A percentile compares a stretch with the other conserved stretches of the same genome.
These are phyloP conservation scores for Colletotrichum neosansevieriae DNA, from an alignment of 2,329 filamentous ascomycete species.

Conservation along the genomic window DNA sequence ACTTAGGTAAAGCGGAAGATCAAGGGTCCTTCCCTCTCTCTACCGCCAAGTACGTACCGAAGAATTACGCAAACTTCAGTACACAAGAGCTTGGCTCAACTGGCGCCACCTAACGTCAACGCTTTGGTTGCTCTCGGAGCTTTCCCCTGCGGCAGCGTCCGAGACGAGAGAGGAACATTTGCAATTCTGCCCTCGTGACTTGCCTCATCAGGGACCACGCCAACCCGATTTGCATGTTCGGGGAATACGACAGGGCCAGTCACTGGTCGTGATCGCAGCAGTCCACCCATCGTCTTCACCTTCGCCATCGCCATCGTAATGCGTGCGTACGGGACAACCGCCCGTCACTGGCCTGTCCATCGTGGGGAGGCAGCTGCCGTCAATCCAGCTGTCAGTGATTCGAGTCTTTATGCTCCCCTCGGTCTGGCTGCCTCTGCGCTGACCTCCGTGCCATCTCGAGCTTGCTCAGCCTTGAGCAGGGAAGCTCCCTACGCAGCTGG, in stretches of 20 bases:
- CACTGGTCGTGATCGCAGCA: too few species aligned
- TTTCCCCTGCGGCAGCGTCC: conserved; percentile 17
- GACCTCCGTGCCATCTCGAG: background rate
- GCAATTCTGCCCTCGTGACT: conserved; percentile 7
- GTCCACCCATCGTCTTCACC: too few species aligned
- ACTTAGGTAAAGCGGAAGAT: too few species aligned
- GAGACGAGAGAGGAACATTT: conserved; percentile 18
- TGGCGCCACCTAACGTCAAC: conserved; percentile 1
- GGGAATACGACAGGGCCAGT: background rate
- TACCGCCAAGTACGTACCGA: too few species aligned
- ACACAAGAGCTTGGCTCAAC: conserved; percentile 18
- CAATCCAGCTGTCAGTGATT: conserved; percentile 13
- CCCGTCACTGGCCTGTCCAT: background rate
- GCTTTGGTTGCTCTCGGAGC: conserved; percentile 11
- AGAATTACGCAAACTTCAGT: too few species aligned
- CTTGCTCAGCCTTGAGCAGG: background rate
- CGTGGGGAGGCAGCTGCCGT: background rate
- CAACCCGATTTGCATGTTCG: conserved; percentile 15
- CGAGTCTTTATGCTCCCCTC: background rate
- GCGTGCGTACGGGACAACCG: background rate
- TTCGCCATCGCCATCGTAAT: background rate
- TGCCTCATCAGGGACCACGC: conserved; percentile 6
- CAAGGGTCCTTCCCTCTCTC: too few species aligned
- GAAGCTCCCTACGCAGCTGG: too few species aligned
- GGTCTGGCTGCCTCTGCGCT: background rate